Evolutionary conservation across 129 eudicot genomes (phyloP).

Genomic region (Rutidosis leptorrhynchoides): DNA sequence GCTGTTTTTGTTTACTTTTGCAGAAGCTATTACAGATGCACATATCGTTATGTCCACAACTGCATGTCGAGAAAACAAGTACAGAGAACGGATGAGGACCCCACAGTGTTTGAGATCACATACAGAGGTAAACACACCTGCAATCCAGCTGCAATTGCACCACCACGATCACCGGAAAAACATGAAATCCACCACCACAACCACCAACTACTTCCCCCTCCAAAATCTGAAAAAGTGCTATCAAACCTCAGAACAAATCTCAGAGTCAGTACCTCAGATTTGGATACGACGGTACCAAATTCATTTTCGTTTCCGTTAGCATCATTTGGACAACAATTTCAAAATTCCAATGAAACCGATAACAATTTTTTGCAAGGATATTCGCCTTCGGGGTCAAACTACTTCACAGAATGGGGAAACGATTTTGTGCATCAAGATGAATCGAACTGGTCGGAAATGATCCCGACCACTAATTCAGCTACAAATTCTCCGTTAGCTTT

Average conservation of each 20-base stretch:
- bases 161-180: slow-evolving; percentile 50
- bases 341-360: slow-evolving; percentile 22
- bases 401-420: slow-evolving; percentile 45
- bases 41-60: slow-evolving; percentile 51
- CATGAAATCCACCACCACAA: slow-evolving; percentile 36
- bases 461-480: slow-evolving; percentile 57
- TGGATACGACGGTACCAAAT: slow-evolving; percentile 33
- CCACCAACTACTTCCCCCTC: slow-evolving; percentile 26
- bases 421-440: slow-evolving; percentile 42
- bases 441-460: slow-evolving; percentile 42
- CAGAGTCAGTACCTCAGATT: slow-evolving; percentile 47
- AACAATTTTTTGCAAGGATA: slow-evolving; percentile 33
- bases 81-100: slow-evolving; percentile 78
- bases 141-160: slow-evolving; percentile 43
- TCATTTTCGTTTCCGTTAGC: slow-evolving; percentile 55
- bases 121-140: slow-evolving; percentile 82
- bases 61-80: slow-evolving; percentile 90
- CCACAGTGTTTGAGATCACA: slow-evolving; percentile 66
- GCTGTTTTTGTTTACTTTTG: slow-evolving; percentile 18
- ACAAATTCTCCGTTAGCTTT: slow-evolving; percentile 73
- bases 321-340: slow-evolving; percentile 32
- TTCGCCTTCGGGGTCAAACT: slow-evolving; percentile 59
- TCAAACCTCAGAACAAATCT: slow-evolving; percentile 51
- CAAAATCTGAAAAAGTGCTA: slow-evolving; percentile 35
- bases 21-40: slow-evolving; percentile 97